phyloP scores from a whole-genome alignment of 1,284 basidiomycete species.

The Lignosus rhinocerotis region DNA sequence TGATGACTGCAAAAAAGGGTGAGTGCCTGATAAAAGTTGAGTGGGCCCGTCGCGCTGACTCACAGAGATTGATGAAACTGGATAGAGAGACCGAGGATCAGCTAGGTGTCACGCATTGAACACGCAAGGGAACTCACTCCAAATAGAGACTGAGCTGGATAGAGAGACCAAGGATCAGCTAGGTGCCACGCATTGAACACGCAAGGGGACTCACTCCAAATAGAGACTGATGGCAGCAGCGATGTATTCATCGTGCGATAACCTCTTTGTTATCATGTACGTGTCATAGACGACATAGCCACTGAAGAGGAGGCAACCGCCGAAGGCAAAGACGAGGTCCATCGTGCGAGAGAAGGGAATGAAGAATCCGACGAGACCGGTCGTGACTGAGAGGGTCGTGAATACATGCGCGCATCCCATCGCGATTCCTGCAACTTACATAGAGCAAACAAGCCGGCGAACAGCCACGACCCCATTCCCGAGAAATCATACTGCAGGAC shows the following conservation, averaged over 20 bases:
- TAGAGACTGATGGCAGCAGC: constrained; percentile 85
- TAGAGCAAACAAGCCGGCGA: constrained; percentile 73
- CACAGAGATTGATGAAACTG: constrained; percentile 38
- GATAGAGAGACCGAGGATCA: background rate
- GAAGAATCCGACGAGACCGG: constrained; percentile 77
- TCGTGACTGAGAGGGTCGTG: constrained; percentile 52
- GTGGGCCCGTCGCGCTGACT: constrained; percentile 7
- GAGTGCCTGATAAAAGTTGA: background rate
- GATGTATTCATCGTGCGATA: constrained; percentile 88
- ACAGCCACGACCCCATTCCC: constrained; percentile 83
- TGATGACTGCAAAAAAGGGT: constrained; percentile 29
- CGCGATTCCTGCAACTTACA: constrained; percentile 41
- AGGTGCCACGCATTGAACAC: constrained; percentile 4
- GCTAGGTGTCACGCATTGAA: background rate
- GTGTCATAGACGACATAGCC: constrained; percentile 88
- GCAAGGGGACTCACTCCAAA: constrained; percentile 64
- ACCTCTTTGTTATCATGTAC: constrained; percentile 75
- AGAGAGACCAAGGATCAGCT: background rate
- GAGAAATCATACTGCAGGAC: constrained; percentile 80
- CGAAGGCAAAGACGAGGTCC: constrained; percentile 77
- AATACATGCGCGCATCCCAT: constrained; percentile 6
- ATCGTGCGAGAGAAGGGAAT: constrained; percentile 77
- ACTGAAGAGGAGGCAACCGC: constrained; percentile 82
- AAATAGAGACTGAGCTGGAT: constrained; percentile 75
- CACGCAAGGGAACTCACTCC: constrained; percentile 54